Percentiles rank a stretch among this genome's conserved stretches.
Conservation (phyloP, 2,329 filamentous ascomycete species). For the Arthrocladium fulminans region DNA sequence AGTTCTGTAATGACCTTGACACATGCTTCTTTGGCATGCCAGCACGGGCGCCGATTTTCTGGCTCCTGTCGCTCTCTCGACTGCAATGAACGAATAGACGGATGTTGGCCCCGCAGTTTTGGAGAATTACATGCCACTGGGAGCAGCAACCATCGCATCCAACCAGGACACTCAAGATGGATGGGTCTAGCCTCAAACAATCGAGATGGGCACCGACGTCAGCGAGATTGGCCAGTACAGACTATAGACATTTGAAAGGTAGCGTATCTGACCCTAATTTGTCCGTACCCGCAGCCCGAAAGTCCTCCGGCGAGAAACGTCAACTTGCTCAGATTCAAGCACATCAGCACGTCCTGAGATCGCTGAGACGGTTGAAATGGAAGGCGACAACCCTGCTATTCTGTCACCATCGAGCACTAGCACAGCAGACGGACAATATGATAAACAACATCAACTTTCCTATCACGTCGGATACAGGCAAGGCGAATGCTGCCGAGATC, state of each 20-base stretch:
- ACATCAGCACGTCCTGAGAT: neutral
- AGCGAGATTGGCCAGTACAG: neutral
- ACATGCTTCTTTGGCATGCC: no score
- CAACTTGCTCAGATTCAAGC: conserved; percentile 4
- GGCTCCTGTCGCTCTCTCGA: no score
- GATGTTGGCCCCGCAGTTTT: neutral
- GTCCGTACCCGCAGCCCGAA: neutral
- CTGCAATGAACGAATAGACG: neutral
- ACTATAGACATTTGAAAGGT: neutral
- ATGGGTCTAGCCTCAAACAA: neutral
- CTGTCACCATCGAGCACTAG: conserved; percentile 7
- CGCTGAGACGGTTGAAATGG: conserved; percentile 7
- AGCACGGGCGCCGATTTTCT: no score
- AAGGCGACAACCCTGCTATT: conserved; percentile 9
- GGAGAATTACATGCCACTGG: neutral
- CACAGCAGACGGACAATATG: conserved; percentile 6
- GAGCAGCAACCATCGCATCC: neutral
- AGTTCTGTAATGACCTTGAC: no score
- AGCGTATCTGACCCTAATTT: neutral
- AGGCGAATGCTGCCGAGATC: conserved; percentile 40
- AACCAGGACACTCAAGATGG: neutral
- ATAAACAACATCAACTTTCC: conserved; percentile 8
- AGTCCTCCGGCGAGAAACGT: neutral
- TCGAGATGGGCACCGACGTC: conserved; percentile 5
- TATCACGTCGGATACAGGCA: conserved; percentile 7